Base-by-base conservation (phyloP, 2,329 filamentous ascomycete species). In the Colletotrichum shisoi region DNA sequence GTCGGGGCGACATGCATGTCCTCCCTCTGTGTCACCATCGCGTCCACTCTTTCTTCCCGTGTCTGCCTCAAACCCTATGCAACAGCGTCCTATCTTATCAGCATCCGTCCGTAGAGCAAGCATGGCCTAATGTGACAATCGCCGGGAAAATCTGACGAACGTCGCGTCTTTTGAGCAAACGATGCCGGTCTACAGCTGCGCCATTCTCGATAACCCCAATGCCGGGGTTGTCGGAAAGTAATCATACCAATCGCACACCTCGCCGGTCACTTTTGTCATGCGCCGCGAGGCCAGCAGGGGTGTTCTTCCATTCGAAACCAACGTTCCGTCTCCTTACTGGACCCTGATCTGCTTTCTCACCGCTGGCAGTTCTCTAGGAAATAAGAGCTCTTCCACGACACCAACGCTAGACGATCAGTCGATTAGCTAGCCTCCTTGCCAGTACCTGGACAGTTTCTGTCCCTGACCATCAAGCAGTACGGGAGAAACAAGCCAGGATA, bases 181-280 rank as follows among this genome's bases (percentile, higher is more conserved):
- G 53, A 74, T 76, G 71, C 66, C 68, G 52, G 61, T 63, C 67
- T 64, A 63, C 59, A 67, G 68, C 61, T 57, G 45, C 53, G 12
- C 53, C 53, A 49, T 62, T 58, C 59, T 77, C 74, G 76, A 81
- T 80, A 84, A 78, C 82, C 84, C 84, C 82, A 85, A 82, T 73
- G 83, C 69, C 71, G 83, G 83, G 83, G 83, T 83, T 69, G 72
- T 72, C 70, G 74, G 72, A 71, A 73, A 82, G 73, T 85, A 81
- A 79, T 70, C 70, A 62, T 40, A 58, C 58, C 62, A 69, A 66
- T 67, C 68, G 63, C 63, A 68, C 59, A 68, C 74, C 71, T 77
- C 71, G 71, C 71, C 57, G 64, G 69, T 71, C 67, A 70, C 71
- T 69, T 44, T 45, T n/a, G 34, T 62, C 57, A 67, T 49, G 45